Evolutionary conservation across 805 yeast genomes (phyloP).

Genomic region (Lachancea waltii): DNA sequence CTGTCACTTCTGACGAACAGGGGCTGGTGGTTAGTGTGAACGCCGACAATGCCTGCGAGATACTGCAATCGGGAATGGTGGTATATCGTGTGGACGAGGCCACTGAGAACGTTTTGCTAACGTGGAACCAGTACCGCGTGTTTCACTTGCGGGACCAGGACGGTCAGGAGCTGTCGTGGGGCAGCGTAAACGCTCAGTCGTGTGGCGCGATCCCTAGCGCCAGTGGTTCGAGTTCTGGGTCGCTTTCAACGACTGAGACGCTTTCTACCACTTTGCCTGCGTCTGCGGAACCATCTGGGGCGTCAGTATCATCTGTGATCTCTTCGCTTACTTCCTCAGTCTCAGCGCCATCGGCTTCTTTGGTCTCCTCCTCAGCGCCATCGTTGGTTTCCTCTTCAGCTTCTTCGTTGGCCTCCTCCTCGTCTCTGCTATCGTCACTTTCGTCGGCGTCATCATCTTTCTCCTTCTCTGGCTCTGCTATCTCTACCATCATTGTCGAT

Average conservation of each 20-base stretch:
- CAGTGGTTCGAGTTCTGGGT: slow-evolving; percentile 1
- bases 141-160: slow-evolving; percentile 18
- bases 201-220: slow-evolving; percentile 12
- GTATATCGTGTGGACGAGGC: slow-evolving; percentile 18
- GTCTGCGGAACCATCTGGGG: slow-evolving; percentile 3
- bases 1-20: slow-evolving; percentile 14
- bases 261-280: slow-evolving; percentile 2
- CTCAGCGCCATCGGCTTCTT: not conserved
- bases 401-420: not conserved
- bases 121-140: slow-evolving; percentile 23
- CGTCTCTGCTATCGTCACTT: not conserved
- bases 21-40: slow-evolving; percentile 20
- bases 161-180: slow-evolving; percentile 17
- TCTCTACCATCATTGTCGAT: too few relatives aligned
- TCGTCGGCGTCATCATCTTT: not conserved
- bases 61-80: slow-evolving; percentile 23
- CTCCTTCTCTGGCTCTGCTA: not conserved
- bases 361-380: slow-evolving; percentile 1
- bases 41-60: slow-evolving; percentile 15
- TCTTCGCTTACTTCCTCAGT: too few relatives aligned
- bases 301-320: too few relatives aligned
- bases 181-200: slow-evolving; percentile 16
- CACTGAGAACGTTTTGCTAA: slow-evolving; percentile 14
- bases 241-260: slow-evolving; percentile 3
- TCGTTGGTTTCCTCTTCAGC: not conserved